Evolutionary conservation across 192 early-diverging fungal genomes (phyloP), one percentile per base, ranked within the genome.

Genomic region (Mortierella antarctica): DNA sequence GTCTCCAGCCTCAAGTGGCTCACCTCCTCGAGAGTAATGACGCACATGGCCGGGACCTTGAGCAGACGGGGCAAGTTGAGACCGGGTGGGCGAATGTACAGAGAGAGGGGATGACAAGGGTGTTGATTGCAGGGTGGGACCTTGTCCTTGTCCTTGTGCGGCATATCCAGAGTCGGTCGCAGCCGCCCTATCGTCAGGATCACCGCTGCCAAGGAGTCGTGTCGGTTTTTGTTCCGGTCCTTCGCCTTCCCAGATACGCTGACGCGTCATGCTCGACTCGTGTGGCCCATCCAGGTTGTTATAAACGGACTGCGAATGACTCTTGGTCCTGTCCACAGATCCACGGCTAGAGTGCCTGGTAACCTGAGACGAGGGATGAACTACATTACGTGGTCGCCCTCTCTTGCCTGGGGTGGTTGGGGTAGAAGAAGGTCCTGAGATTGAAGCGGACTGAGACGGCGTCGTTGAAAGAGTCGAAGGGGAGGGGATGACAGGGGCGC

Each of bases 371-470:
- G 63, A 11, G 13, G 63, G 14, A 9, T 53, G 46, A 0, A 65
- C 63, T 13, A 65, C 64, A 45, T 79, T 79, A 14, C 75, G 75
- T 13, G 75, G 75, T 23, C 75, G 75, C 2, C 75, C 75, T 62
- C 75, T 65, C 63, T 79, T 79, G 13, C 68, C 75, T n/a, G 75
- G 69, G 15, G 69, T 65, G 10, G 62, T 23, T 3, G 57, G 57
- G 9, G 63, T 52, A 1, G 73, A 55, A 15, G 59, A 47, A 6
- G 65, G 51, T 47, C 39, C 58, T 1, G 51, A 55, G 9, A 51
- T 7, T 47, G 57, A 49, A 40, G 65, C 62, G 20, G 52, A 57
- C 14, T 56, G 41, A 7, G 73, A 68, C 0, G 74, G 66, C 7
- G 74, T 76, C 6, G 66, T 57, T 17, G 61, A 61, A 42, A 58